These are phyloP conservation scores for Lachancea quebecensis DNA, from an alignment of 805 yeast species.

Conservation along the genomic window DNA sequence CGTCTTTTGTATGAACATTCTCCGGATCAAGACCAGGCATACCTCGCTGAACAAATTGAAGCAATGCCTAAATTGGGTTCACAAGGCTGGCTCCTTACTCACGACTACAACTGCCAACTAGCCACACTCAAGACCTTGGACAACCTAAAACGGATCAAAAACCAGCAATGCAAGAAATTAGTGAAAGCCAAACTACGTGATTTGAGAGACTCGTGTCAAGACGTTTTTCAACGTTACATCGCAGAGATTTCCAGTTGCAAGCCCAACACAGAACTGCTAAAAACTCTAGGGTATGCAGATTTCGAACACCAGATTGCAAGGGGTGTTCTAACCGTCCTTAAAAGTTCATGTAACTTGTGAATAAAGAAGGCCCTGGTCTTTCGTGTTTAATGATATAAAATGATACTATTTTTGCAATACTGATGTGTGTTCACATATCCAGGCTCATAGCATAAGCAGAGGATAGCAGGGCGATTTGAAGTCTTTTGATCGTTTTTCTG, in stretches of 20 bases:
- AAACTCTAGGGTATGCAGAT: not conserved
- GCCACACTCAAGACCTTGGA: conserved; percentile 27
- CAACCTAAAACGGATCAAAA: conserved; percentile 22
- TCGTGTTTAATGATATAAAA: not conserved
- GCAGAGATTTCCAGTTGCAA: not conserved
- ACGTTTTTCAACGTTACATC: conserved; percentile 1
- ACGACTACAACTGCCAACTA: conserved; percentile 18
- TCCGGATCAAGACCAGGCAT: not conserved
- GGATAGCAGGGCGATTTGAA: not conserved
- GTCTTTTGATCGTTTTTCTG: not conserved
- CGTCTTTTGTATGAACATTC: conserved; percentile 15
- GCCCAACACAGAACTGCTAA: not conserved
- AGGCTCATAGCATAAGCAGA: not conserved
- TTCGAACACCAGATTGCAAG: not conserved
- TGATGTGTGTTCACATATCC: no score
- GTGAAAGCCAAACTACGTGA: conserved; percentile 15
- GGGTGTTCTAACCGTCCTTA: not conserved
- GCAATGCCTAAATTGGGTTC: conserved; percentile 2
- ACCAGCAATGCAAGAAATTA: conserved; percentile 11
- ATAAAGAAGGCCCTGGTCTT: not conserved
- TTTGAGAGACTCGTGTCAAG: conserved; percentile 22
- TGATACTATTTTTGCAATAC: no score
- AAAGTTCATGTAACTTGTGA: not conserved
- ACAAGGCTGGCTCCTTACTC: conserved; percentile 20
- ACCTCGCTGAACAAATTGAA: not conserved